Evolutionary conservation across 345 rosid genomes (phyloP).

Genomic region (Sonneratia caseolaris): DNA sequence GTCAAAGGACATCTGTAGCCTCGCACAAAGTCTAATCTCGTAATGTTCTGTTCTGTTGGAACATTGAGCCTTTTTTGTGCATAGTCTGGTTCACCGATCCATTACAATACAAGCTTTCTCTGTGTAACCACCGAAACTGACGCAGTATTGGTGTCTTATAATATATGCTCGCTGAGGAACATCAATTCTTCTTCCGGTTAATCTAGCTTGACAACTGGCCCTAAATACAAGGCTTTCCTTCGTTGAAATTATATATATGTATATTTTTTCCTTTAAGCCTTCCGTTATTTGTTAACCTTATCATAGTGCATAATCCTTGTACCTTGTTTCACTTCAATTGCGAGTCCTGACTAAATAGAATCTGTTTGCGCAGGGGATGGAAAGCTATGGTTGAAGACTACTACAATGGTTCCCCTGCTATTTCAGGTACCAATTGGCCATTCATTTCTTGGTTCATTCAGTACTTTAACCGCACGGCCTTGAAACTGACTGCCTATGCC

Average conservation of each 20-base stretch:
- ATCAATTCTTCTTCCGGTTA: not conserved
- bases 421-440: slow-evolving; percentile 33
- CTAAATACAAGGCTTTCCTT: not conserved
- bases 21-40: slow-evolving; percentile 64
- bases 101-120: not conserved
- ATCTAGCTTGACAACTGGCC: not conserved
- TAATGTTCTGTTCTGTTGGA: slow-evolving; percentile 12
- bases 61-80: not conserved
- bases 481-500: slow-evolving; percentile 13
- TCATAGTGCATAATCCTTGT: not conserved
- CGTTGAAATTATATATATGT: not conserved
- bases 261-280: not conserved
- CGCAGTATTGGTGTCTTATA: not conserved
- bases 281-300: not conserved
- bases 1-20: slow-evolving; percentile 47
- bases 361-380: slow-evolving; percentile 49
- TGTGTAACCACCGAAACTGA: not conserved
- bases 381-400: slow-evolving; percentile 83
- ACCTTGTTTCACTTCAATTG: not conserved
- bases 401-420: slow-evolving; percentile 47
- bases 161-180: not conserved
- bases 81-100: not conserved
- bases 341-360: slow-evolving; percentile 1
- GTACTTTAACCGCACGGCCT: slow-evolving; percentile 4
- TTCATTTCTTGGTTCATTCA: slow-evolving; percentile 2